Conservation (phyloP, 1,284 basidiomycete species). For the Tylopilus sp. region DNA sequence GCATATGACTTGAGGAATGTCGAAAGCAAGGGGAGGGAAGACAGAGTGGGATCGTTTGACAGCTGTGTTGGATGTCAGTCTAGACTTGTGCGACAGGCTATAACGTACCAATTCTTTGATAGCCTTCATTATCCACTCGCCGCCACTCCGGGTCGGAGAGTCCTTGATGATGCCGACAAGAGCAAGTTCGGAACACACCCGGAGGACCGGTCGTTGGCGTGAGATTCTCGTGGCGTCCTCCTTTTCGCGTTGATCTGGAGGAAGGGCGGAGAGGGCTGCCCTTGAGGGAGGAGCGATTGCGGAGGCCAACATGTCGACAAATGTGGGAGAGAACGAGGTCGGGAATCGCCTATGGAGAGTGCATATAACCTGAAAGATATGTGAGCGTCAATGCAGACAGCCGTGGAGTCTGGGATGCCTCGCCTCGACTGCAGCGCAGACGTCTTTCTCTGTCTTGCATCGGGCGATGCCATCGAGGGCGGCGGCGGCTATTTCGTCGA, state of each 20-base stretch:
- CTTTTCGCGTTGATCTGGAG: constrained; percentile 86
- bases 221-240: constrained; percentile 82
- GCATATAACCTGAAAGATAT: constrained; percentile 72
- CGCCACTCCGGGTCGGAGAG: constrained; percentile 66
- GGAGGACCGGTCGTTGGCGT: constrained; percentile 82
- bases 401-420: constrained; percentile 23
- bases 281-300: constrained; percentile 68
- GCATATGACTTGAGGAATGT: constrained; percentile 85
- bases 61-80: constrained; percentile 49
- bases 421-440: constrained; percentile 91
- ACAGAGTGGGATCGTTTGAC: constrained; percentile 82
- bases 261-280: constrained; percentile 55
- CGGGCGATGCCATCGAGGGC: constrained; percentile 81
- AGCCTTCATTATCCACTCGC: constrained; percentile 82
- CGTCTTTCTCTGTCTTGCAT: constrained; percentile 87
- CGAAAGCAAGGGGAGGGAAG: constrained; percentile 80
- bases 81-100: background rate
- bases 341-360: constrained; percentile 88
- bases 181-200: constrained; percentile 88
- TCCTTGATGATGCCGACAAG: constrained; percentile 80
- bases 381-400: constrained; percentile 4
- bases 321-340: constrained; percentile 70
- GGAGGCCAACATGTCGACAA: constrained; percentile 64
- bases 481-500: constrained; percentile 91
- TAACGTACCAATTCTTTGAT: constrained; percentile 75